Conservation (phyloP, 1,284 basidiomycete genomes). For the Leccinum cinnamomeum region DNA sequence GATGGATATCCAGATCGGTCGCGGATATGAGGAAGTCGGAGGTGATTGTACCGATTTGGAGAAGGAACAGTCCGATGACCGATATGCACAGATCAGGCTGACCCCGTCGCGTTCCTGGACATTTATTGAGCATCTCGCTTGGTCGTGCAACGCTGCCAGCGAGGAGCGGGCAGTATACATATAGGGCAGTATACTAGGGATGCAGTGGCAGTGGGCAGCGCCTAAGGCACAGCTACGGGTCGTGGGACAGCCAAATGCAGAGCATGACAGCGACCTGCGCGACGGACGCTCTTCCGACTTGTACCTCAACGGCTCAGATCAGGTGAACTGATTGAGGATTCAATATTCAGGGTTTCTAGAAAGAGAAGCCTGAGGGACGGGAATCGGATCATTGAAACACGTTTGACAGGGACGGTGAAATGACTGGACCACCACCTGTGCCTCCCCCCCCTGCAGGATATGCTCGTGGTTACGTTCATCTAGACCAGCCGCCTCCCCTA, state of each 20-base stretch:
- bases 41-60: not conserved
- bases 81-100: no score
- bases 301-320: not conserved
- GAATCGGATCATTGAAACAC: slow-evolving; percentile 1
- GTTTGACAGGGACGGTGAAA: slow-evolving; percentile 1
- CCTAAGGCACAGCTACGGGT: not conserved
- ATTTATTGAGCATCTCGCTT: no score
- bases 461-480: slow-evolving; percentile 8
- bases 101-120: no score
- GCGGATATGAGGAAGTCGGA: not conserved
- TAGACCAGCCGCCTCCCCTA: slow-evolving; percentile 37
- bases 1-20: not conserved
- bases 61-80: no score
- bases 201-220: no score
- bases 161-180: no score
- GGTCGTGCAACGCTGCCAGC: no score
- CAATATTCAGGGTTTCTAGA: not conserved
- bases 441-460: slow-evolving; percentile 25
- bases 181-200: no score
- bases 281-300: not conserved
- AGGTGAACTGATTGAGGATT: not conserved
- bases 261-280: not conserved
- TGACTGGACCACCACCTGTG: slow-evolving; percentile 25
- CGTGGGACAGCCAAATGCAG: slow-evolving; percentile 4
- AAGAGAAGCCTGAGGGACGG: not conserved